phyloP scores from a whole-genome alignment of 768 basidiomycete genomes.

The Lactarius sanguifluus region DNA sequence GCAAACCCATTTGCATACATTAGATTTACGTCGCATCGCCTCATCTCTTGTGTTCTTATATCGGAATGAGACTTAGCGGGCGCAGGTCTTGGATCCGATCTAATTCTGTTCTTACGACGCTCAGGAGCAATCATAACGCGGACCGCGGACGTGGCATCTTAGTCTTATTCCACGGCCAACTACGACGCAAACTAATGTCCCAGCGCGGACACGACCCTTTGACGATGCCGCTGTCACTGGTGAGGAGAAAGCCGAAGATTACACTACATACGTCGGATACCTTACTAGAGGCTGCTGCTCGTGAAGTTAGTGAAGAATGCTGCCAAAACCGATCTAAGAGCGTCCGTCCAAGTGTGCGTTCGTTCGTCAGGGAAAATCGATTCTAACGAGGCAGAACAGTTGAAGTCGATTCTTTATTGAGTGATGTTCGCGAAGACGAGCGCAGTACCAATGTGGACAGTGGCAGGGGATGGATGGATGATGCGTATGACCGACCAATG shows the following conservation, averaged over 20 bases:
- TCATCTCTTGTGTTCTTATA: neutral
- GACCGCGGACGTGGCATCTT: neutral
- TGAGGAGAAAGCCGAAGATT: neutral
- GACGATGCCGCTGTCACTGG: constrained; percentile 13
- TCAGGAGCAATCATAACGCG: neutral
- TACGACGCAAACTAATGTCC: constrained; percentile 22
- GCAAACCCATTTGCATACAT: neutral
- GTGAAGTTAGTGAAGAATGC: constrained; percentile 22
- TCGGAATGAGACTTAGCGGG: neutral
- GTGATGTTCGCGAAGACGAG: constrained; percentile 20
- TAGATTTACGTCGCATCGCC: constrained; percentile 1
- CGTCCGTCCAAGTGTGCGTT: constrained; percentile 15
- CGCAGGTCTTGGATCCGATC: neutral
- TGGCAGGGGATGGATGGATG: constrained; percentile 10
- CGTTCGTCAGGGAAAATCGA: neutral
- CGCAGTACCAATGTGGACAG: constrained; percentile 8
- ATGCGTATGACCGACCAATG: neutral
- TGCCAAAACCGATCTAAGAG: neutral
- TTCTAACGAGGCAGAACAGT: neutral
- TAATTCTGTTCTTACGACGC: neutral
- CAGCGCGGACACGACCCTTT: constrained; percentile 14
- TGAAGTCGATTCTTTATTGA: constrained; percentile 2
- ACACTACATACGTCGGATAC: neutral
- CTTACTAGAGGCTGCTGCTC: constrained; percentile 8
- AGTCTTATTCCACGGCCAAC: constrained; percentile 1